phyloP scores from a whole-genome alignment of 352 stramenopile species.

The Phytophthora citrophthora region DNA sequence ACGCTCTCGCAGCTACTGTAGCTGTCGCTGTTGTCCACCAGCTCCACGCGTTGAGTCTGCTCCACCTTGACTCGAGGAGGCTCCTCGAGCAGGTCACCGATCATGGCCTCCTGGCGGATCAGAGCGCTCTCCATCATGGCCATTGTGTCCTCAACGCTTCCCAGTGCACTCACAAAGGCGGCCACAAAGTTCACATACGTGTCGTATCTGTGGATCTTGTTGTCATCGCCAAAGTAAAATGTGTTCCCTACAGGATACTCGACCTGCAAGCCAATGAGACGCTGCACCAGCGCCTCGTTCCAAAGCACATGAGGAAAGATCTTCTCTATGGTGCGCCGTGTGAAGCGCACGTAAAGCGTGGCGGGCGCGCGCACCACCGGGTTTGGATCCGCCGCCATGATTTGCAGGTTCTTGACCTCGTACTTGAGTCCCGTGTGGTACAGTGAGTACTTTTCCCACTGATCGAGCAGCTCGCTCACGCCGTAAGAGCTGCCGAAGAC shows the following conservation, averaged over 20 bases:
- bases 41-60: constrained; percentile 6
- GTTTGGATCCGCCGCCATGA: constrained; percentile 44
- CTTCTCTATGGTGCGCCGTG: constrained; percentile 63
- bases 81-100: constrained; percentile 50
- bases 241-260: constrained; percentile 59
- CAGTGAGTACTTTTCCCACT: constrained; percentile 74
- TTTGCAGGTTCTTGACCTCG: constrained; percentile 48
- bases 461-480: constrained; percentile 51
- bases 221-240: constrained; percentile 67
- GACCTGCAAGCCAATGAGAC: constrained; percentile 62
- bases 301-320: constrained; percentile 73
- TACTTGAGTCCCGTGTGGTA: constrained; percentile 62
- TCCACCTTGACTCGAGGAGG: constrained; percentile 20
- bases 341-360: constrained; percentile 63
- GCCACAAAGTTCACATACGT: constrained; percentile 66
- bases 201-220: constrained; percentile 65
- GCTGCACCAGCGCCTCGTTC: constrained; percentile 70
- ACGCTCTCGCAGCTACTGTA: constrained; percentile 22
- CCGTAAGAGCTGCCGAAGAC: constrained; percentile 59
- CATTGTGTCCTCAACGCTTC: constrained; percentile 55
- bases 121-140: constrained; percentile 59
- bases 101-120: constrained; percentile 63
- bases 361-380: constrained; percentile 51
- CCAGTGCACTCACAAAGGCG: constrained; percentile 46
- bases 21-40: constrained; percentile 24